Base-by-base conservation (phyloP, 805 yeast genomes). In the Diddensiella santjacobensis region DNA sequence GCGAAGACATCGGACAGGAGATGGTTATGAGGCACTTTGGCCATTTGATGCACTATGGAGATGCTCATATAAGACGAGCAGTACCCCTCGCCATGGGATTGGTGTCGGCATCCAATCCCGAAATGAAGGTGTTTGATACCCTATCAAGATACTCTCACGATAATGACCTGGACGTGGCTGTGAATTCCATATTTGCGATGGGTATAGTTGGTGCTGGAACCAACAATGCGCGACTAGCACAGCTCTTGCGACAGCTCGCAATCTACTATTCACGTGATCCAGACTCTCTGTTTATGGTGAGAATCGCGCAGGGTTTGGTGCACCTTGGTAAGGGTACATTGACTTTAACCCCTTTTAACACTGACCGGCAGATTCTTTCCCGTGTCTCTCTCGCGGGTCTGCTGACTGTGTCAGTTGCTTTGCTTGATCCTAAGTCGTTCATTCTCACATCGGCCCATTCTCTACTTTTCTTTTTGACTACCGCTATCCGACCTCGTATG, bases 121-220 rank as follows among this genome's bases (percentile, higher is more conserved):
- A 90, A 69, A 90, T 93, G 86, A 90, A 89, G 69, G 96, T 91
- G 13, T 93, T 88, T 64, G 99, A 93, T 66, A 90, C 98, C 0
- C 75, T 93, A 56, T 90, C 98, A 3, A 80, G 99, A 65, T 89
- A 87, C 70, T 88, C 98, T 5, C 99, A 93, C 69, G 99, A 93
- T 63, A 83, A 87, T 48, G 97, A 93, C 66, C 71, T 87, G 58
- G 95, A 87, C 62, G 96, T 93, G 47, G 96, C 98, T 4, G 83
- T 84, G 65, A 93, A 90, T 64, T 89, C 99, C 18, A 89, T 93
- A 55, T 91, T 87, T 61, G 83, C 96, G 39, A 90, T 93, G 98
- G 99, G 99, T 47, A 71, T 93, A 54, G 95, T 91, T 58, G 99
- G 99, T 65, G 93, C 98, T 18, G 99, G 99, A 70, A 93, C 99